phyloP scores from a whole-genome alignment of 2,329 filamentous ascomycete species.

The Claviceps arundinis region DNA sequence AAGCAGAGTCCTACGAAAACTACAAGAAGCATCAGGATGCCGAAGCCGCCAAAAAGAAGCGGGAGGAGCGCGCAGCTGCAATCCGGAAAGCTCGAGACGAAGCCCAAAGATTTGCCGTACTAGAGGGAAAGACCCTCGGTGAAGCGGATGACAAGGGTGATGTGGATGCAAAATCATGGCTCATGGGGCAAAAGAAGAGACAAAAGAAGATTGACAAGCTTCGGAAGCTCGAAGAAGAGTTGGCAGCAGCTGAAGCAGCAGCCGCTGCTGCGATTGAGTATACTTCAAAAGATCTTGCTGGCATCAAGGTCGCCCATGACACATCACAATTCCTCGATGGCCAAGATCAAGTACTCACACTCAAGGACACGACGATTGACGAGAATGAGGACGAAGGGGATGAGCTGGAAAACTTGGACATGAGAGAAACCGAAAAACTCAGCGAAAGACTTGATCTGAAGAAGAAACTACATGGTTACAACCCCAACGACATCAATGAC shows the following conservation, averaged over 20 bases:
- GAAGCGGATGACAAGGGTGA: constrained; percentile 55
- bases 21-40: constrained; percentile 52
- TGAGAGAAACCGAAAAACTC: constrained; percentile 60
- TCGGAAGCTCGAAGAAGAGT: constrained; percentile 58
- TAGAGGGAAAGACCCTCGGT: constrained; percentile 75
- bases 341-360: constrained; percentile 77
- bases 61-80: constrained; percentile 67
- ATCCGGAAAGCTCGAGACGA: constrained; percentile 80
- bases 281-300: constrained; percentile 73
- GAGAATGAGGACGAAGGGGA: constrained; percentile 78
- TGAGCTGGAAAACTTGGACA: constrained; percentile 66
- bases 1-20: constrained; percentile 62
- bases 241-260: constrained; percentile 59
- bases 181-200: constrained; percentile 80
- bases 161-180: constrained; percentile 72
- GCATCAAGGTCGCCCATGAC: constrained; percentile 86
- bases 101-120: constrained; percentile 58
- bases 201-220: constrained; percentile 81
- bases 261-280: constrained; percentile 55
- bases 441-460: constrained; percentile 71
- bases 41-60: constrained; percentile 62
- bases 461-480: constrained; percentile 81
- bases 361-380: constrained; percentile 85
- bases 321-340: constrained; percentile 66
- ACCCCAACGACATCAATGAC: constrained; percentile 58